phyloP scores from a whole-genome alignment of 164 flowering plant genomes.

The Macadamia integrifolia region DNA sequence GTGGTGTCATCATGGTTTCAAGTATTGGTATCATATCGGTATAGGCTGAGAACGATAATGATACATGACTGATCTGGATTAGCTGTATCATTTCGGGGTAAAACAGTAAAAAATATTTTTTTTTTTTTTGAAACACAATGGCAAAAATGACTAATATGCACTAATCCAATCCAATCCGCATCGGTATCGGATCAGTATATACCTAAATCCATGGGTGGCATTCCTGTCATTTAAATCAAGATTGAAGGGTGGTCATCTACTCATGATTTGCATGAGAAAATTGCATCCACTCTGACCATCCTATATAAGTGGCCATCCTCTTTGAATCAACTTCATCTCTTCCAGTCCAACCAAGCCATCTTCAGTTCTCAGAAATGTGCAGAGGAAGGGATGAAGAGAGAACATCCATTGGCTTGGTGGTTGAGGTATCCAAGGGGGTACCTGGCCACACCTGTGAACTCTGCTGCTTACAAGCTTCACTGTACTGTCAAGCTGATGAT shows the following conservation, averaged over 20 bases:
- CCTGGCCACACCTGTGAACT: conserved; percentile 31
- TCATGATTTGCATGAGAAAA: conserved; percentile 5
- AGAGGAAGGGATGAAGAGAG: conserved; percentile 30
- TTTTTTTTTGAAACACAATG: too few species aligned
- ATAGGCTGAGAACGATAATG: too few species aligned
- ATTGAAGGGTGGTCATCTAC: not conserved
- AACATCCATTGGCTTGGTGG: conserved; percentile 1
- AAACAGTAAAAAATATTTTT: too few species aligned
- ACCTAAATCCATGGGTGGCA: not conserved
- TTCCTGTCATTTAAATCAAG: not conserved
- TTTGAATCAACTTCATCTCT: not conserved
- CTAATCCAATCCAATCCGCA: too few species aligned
- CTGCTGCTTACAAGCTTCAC: conserved; percentile 31
- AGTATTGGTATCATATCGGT: too few species aligned
- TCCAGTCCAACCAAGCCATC: not conserved
- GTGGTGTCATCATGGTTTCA: too few species aligned
- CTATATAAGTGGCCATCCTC: conserved; percentile 5
- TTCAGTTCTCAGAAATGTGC: conserved; percentile 30
- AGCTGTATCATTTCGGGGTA: too few species aligned
- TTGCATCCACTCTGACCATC: not conserved
- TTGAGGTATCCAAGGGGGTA: not conserved
- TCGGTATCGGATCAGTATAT: too few species aligned
- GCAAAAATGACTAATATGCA: too few species aligned
- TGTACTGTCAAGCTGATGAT: conserved; percentile 58
- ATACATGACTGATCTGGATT: too few species aligned